Percentiles rank a stretch among this genome's conserved stretches.
Evolutionary conservation across 208 protist species (phyloP).

Genomic region (Leishmania aethiopica): DNA sequence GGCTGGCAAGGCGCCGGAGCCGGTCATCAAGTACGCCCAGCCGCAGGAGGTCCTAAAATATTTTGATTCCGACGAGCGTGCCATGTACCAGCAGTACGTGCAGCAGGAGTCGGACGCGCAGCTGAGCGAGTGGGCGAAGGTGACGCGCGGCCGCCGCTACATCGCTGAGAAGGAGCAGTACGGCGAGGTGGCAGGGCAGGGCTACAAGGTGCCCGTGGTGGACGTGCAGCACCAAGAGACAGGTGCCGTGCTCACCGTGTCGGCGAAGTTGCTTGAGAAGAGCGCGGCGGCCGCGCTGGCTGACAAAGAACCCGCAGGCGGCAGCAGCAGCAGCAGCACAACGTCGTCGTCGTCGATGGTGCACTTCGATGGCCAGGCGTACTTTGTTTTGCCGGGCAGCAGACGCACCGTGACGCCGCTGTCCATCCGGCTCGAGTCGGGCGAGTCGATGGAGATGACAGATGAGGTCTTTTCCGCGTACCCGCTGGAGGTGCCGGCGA

Average conservation of each 20-base stretch:
- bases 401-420: slow-evolving; percentile 61
- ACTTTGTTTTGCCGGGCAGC: slow-evolving; percentile 40
- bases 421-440: slow-evolving; percentile 69
- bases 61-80: slow-evolving; percentile 76
- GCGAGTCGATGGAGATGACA: slow-evolving; percentile 70
- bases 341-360: slow-evolving; percentile 16
- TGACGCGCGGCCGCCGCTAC: slow-evolving; percentile 64
- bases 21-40: slow-evolving; percentile 69
- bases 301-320: background rate
- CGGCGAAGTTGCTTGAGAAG: slow-evolving; percentile 41
- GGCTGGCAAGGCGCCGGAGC: slow-evolving; percentile 69
- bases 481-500: slow-evolving; percentile 65
- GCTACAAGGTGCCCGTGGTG: slow-evolving; percentile 56
- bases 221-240: slow-evolving; percentile 64
- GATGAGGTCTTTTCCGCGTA: slow-evolving; percentile 66
- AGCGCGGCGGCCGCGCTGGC: slow-evolving; percentile 19
- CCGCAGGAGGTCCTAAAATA: slow-evolving; percentile 64
- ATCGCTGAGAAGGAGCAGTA: slow-evolving; percentile 71
- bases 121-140: slow-evolving; percentile 55
- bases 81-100: slow-evolving; percentile 86
- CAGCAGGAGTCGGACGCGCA: slow-evolving; percentile 59
- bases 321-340: background rate
- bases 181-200: slow-evolving; percentile 58
- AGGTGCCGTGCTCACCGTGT: slow-evolving; percentile 63
- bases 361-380: slow-evolving; percentile 56